phyloP scores from a whole-genome alignment of 2,329 filamentous ascomycete genomes.

The Fusarium siculi region DNA sequence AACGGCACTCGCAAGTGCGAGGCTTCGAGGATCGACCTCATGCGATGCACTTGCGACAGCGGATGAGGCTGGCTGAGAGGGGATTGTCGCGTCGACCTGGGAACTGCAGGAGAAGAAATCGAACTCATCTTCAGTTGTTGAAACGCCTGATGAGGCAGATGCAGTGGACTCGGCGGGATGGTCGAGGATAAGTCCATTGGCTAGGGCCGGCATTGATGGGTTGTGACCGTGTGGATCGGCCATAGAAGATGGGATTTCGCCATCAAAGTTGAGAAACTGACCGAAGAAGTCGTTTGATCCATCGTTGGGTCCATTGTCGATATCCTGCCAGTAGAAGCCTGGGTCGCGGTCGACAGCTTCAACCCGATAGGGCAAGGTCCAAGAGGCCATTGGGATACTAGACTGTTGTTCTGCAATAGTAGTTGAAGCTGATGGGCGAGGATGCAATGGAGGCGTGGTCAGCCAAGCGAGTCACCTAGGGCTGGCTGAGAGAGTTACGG shows the following conservation, averaged over 20 bases:
- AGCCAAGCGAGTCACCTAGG: slow-evolving; percentile 38
- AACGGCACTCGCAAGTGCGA: slow-evolving; percentile 37
- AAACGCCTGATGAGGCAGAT: slow-evolving; percentile 51
- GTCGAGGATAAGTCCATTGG: slow-evolving; percentile 46
- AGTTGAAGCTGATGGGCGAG: slow-evolving; percentile 14
- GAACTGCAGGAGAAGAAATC: slow-evolving; percentile 52
- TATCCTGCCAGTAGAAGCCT: slow-evolving; percentile 51
- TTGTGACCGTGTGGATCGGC: slow-evolving; percentile 33
- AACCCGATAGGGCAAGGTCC: slow-evolving; percentile 50
- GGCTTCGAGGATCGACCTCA: slow-evolving; percentile 46
- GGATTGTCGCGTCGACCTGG: slow-evolving; percentile 41
- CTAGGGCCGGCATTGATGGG: slow-evolving; percentile 39
- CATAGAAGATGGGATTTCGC: slow-evolving; percentile 39
- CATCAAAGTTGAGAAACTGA: slow-evolving; percentile 53
- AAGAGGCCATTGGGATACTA: slow-evolving; percentile 49
- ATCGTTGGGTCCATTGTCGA: slow-evolving; percentile 46
- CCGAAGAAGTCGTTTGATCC: slow-evolving; percentile 50
- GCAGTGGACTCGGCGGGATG: slow-evolving; percentile 47
- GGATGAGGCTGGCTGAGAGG: slow-evolving; percentile 36
- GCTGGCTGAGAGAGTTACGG: slow-evolving; percentile 29
- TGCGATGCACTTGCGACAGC: slow-evolving; percentile 28
- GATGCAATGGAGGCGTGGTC: slow-evolving; percentile 20
- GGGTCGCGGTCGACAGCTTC: slow-evolving; percentile 50
- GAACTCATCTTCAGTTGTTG: slow-evolving; percentile 49
- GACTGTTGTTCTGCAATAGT: slow-evolving; percentile 8